Evolutionary conservation across 2,329 filamentous ascomycete genomes (phyloP).

Genomic region (Bertia moriformis): DNA sequence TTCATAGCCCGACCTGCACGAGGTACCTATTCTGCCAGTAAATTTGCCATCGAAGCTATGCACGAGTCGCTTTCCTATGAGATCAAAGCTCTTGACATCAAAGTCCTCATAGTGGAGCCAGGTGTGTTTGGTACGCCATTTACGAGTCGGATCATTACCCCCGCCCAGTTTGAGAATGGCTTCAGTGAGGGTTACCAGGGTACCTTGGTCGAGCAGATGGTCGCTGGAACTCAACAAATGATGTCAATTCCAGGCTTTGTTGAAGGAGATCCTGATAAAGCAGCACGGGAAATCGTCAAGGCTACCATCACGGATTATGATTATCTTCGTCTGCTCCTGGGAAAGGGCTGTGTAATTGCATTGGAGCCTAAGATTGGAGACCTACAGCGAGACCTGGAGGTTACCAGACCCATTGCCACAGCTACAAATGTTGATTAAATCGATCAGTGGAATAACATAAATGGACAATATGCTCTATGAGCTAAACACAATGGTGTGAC

Average conservation of each 20-base stretch:
- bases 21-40: background rate
- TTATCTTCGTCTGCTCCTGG: constrained; percentile 6
- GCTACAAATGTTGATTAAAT: constrained; percentile 3
- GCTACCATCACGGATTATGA: constrained; percentile 5
- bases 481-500: no score
- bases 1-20: background rate
- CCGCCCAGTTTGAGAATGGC: background rate
- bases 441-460: no score
- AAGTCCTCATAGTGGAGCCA: background rate
- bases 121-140: background rate
- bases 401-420: constrained; percentile 4
- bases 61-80: background rate
- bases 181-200: background rate
- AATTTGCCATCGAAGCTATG: background rate
- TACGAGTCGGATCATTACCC: background rate
- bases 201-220: background rate
- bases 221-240: background rate
- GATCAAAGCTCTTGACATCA: background rate
- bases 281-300: background rate
- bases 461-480: no score
- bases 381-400: background rate
- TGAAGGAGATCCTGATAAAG: background rate
- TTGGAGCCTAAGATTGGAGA: background rate
- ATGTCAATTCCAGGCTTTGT: background rate
- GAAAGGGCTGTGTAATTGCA: background rate